Evolutionary conservation across 139 green algal genomes (phyloP).

Genomic region (Pseudopediastrum boryanum): DNA sequence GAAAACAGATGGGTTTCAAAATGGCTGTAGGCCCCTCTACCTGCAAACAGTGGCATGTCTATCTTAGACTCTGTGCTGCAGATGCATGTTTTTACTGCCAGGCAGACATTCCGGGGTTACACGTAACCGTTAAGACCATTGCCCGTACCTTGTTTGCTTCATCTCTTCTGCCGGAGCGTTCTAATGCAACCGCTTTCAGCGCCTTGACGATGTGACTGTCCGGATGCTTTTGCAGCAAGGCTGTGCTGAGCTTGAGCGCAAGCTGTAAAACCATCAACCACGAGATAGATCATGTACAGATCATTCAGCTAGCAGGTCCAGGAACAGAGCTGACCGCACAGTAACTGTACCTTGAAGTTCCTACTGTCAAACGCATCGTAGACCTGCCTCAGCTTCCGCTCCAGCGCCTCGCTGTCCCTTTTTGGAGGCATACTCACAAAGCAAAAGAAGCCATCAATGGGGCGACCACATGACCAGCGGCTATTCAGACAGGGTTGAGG

Average conservation of each 20-base stretch:
- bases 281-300: not conserved
- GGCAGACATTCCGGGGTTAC: not conserved
- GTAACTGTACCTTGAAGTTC: constrained; percentile 72
- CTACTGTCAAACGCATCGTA: constrained; percentile 81
- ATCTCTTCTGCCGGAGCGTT: constrained; percentile 48
- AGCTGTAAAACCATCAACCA: constrained; percentile 42
- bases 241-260: constrained; percentile 69
- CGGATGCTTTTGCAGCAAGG: constrained; percentile 71
- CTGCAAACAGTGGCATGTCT: not conserved
- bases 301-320: not conserved
- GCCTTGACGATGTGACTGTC: constrained; percentile 53
- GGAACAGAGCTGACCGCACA: not conserved
- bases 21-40: not conserved
- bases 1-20: not conserved
- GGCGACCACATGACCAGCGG: no score
- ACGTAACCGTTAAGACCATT: not conserved
- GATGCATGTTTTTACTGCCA: not conserved
- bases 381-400: constrained; percentile 68
- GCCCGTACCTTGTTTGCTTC: constrained; percentile 60
- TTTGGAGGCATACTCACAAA: not conserved
- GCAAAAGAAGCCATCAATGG: no score
- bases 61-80: not conserved
- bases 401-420: constrained; percentile 51
- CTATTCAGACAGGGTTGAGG: no score
- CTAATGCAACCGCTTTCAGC: constrained; percentile 66